Conservation (phyloP, 139 green algal genomes). For the Penium margaritaceum region DNA sequence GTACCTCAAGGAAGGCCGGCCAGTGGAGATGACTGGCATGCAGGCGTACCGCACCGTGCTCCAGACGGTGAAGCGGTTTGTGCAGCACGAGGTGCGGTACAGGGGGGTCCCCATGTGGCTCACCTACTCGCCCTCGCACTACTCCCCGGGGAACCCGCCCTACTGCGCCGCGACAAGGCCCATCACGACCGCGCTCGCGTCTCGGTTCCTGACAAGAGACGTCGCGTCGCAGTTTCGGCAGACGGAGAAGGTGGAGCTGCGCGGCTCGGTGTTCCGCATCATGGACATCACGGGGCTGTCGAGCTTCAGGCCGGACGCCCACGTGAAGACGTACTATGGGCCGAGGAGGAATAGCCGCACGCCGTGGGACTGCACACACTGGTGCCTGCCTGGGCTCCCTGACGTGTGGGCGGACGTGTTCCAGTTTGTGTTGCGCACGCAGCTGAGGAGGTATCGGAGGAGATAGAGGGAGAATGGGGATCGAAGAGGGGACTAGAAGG, state of each 20-base stretch:
- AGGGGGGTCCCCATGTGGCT: slow-evolving; percentile 33
- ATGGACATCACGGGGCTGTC: slow-evolving; percentile 41
- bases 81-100: slow-evolving; percentile 8
- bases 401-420: slow-evolving; percentile 37
- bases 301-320: slow-evolving; percentile 16
- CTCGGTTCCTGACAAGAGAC: not conserved
- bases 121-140: slow-evolving; percentile 37
- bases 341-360: slow-evolving; percentile 26
- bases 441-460: no score
- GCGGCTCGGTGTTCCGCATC: slow-evolving; percentile 5
- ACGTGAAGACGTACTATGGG: slow-evolving; percentile 21
- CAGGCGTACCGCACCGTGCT: slow-evolving; percentile 8
- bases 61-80: slow-evolving; percentile 8
- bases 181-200: not conserved
- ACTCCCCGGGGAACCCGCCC: not conserved
- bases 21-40: not conserved
- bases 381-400: slow-evolving; percentile 34
- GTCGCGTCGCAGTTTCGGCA: not conserved
- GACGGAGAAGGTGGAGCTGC: slow-evolving; percentile 10
- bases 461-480: no score
- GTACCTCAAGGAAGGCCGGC: not conserved
- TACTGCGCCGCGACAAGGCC: not conserved
- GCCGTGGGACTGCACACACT: slow-evolving; percentile 35
- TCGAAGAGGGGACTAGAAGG: no score
- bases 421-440: slow-evolving; percentile 27